Base-by-base conservation (phyloP, 805 yeast species). In the Phaffomyces antillensis region DNA sequence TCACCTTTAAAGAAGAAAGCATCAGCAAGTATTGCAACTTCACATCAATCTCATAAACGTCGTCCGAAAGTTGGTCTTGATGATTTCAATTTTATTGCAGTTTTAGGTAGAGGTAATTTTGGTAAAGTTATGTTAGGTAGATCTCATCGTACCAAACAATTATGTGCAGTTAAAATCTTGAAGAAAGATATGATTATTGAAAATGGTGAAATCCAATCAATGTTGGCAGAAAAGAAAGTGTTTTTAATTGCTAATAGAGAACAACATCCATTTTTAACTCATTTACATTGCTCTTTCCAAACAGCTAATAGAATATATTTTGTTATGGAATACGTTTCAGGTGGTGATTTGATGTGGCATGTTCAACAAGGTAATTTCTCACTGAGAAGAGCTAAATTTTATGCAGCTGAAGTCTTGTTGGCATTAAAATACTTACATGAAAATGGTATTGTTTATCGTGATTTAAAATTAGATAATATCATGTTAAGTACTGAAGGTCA, bases 341-440 rank as follows among this genome's bases (percentile, higher is more conserved):
- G 99, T 47, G 99, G 99, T 64, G 99, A 93, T 68, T 75, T 93
- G 59, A 93, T 93, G 99, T 90, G 96, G 95, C 99, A 93, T 63
- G 95, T 93, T 57, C 99, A 93, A 66, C 87, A 88, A 59, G 85
- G 86, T 48, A 76, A 91, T 57, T 85, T 93, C 59, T 81, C 96
- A 2, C 83, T 90, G 16, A 79, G 85, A 53, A 76, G 97, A 54
- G 99, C 99, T 10, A 95, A 93, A 65, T 93, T 90, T 61, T 93
- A 93, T 64, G 98, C 99, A 2, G 95, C 97, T 35, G 99, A 93
- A 64, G 97, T 93, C 3, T 71, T 91, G 51, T 68, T 93, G 44
- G 98, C 95, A 0, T 72, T 93, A 62, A 86, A 91, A 62, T 87
- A 87, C 61, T 83, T 93, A 71, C 99, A 93, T 65, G 96, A 89